Conservation (phyloP, 176 grass and related monocot genomes). For the Coix lacrymajobi region DNA sequence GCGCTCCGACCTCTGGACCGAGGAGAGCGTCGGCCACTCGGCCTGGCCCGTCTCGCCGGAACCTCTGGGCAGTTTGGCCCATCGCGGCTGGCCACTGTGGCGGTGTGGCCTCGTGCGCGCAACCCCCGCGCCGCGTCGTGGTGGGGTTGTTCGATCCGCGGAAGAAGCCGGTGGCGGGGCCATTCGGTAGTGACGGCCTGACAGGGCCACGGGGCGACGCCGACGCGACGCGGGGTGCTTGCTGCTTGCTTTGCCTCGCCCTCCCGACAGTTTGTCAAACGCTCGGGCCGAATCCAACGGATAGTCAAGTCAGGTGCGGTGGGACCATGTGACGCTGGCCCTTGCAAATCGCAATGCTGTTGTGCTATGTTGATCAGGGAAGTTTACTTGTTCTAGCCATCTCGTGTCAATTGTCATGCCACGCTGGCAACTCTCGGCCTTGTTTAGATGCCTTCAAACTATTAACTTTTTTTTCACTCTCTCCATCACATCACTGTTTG, state of each 20-base stretch:
- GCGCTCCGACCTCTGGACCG: no score
- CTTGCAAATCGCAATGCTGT: background rate
- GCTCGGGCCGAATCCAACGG: conserved; percentile 11
- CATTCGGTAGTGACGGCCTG: background rate
- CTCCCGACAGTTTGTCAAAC: conserved; percentile 41
- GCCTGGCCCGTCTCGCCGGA: background rate
- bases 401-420: background rate
- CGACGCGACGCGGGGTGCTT: background rate
- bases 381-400: background rate
- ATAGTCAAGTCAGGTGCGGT: background rate
- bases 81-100: background rate
- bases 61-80: background rate
- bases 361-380: no score
- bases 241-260: background rate
- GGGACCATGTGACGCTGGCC: background rate
- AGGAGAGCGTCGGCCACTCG: no score
- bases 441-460: no score
- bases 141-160: background rate
- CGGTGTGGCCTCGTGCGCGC: background rate
- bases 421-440: no score
- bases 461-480: no score
- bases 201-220: background rate
- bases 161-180: background rate
- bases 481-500: no score
- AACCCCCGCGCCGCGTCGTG: background rate